A percentile compares a stretch with the other conserved stretches of the same genome.
Evolutionary conservation across 2,329 filamentous ascomycete species (phyloP).

Genomic region (Sphaerulina musiva): DNA sequence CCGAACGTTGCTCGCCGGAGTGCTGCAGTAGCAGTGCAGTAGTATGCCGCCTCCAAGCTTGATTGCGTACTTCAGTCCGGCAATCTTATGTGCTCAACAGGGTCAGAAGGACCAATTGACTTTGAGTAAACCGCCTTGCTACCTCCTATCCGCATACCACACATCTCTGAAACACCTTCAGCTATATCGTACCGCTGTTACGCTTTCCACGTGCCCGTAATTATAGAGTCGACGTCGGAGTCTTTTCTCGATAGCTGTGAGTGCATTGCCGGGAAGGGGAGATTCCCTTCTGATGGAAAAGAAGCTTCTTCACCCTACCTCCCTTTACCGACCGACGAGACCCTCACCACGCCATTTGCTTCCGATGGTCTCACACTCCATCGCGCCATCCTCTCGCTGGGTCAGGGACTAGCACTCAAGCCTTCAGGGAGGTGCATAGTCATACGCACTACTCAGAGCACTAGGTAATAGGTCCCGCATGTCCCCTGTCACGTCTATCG

Average conservation of each 20-base stretch:
- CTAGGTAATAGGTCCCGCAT: conserved; percentile 1
- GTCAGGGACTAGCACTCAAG: neutral
- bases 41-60: neutral
- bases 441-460: neutral
- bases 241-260: too few species aligned
- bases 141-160: neutral
- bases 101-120: neutral
- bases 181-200: neutral
- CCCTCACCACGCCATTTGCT: too few species aligned
- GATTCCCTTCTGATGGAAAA: neutral
- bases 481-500: conserved; percentile 7
- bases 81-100: neutral
- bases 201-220: conserved; percentile 1
- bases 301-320: neutral
- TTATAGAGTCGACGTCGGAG: neutral
- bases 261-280: neutral
- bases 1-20: too few species aligned
- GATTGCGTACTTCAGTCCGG: neutral
- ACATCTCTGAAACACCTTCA: conserved; percentile 1
- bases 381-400: conserved; percentile 9
- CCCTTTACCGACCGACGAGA: too few species aligned
- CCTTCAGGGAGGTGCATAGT: neutral
- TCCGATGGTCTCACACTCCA: neutral
- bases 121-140: neutral
- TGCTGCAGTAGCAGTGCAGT: too few species aligned